Percentiles rank a stretch among this genome's conserved stretches.
Conservation (phyloP, 371 early-diverging fungal genomes). For the Mortierella polycephala region DNA sequence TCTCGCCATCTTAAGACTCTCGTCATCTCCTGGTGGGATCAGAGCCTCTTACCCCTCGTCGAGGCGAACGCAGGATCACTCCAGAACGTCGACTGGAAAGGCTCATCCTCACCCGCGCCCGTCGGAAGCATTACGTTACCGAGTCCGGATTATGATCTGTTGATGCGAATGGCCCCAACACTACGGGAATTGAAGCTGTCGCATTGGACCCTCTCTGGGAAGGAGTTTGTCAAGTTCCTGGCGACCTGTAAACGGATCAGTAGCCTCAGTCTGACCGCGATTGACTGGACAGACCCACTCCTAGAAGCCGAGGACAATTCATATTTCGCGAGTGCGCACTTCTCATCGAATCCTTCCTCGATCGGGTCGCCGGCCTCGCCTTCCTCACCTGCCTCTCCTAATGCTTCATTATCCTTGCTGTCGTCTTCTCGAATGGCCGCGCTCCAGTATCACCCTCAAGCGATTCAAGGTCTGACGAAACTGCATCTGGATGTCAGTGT, state of each 20-base stretch:
- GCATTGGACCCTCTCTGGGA: constrained; percentile 37
- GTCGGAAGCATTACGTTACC: constrained; percentile 4
- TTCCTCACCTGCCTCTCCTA: neutral
- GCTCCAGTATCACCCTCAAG: neutral
- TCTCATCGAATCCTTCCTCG: neutral
- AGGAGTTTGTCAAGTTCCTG: constrained; percentile 21
- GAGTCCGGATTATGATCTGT: constrained; percentile 19
- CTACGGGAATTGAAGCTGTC: constrained; percentile 30
- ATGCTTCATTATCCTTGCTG: neutral
- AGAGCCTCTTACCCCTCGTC: constrained; percentile 19
- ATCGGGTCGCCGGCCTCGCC: neutral
- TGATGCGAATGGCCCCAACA: constrained; percentile 28
- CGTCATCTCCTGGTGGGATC: constrained; percentile 37
- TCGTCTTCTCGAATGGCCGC: neutral
- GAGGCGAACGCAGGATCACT: constrained; percentile 28
- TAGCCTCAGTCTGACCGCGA: constrained; percentile 13
- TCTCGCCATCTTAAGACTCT: constrained; percentile 25
- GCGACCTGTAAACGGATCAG: constrained; percentile 13
- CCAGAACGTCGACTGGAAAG: constrained; percentile 32
- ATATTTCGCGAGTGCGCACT: neutral
- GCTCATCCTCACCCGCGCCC: constrained; percentile 6
- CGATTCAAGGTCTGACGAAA: constrained; percentile 10
- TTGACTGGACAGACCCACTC: constrained; percentile 35
- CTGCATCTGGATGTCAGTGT: constrained; percentile 28
- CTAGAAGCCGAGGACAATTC: neutral